Evolutionary conservation across 2,329 filamentous ascomycete species (phyloP), one percentile per base, ranked within the genome.

Genomic region (Teratosphaeria nubilosa): DNA sequence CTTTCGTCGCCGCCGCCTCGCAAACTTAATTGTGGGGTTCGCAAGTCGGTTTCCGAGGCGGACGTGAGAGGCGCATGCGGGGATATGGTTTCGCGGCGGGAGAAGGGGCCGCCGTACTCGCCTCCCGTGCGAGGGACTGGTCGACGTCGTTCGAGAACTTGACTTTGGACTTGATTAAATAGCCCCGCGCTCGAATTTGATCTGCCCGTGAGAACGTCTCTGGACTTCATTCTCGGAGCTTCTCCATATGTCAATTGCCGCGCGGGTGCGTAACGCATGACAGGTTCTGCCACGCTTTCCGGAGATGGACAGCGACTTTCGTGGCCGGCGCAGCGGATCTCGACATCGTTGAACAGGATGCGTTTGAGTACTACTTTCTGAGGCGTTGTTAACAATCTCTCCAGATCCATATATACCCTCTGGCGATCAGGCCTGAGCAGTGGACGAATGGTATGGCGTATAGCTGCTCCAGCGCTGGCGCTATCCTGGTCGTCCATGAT

Each of bases 401-500:
- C n/a, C 9, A 60, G 53, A 31, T 60, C 58, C 13, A 27, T 30
- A n/a, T 48, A 55, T n/a, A 58, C 6, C 22, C 53, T 30, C 20
- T 56, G 34, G 41, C 53, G 55, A 6, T 60, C 48, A 14, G 45
- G 5, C 14, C 10, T 37, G 1, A n/a, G 25, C 5, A 57, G 51
- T 14, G 53, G 13, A 7, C 50, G 31, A 16, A 55, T 56, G 27
- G 58, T 37, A 10, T 53, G 11, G 22, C 34, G 24, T 3, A 60
- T 31, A 9, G 56, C 56, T 4, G 55, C 30, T 2, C 52, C 20
- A 14, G 58, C 56, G 10, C 37, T 37, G 30, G 56, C 45, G 9
- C 54, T 57, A 41, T 58, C 56, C 22, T 32, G 10, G 37, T 58
- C 56, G n/a, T 53, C 53, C 45, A 60, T 54, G 9, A 34, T 10